Percentiles rank a stretch among this genome's conserved stretches.
Conservation (phyloP, 148 eudicot genomes). For the Rhododendron simsii region DNA sequence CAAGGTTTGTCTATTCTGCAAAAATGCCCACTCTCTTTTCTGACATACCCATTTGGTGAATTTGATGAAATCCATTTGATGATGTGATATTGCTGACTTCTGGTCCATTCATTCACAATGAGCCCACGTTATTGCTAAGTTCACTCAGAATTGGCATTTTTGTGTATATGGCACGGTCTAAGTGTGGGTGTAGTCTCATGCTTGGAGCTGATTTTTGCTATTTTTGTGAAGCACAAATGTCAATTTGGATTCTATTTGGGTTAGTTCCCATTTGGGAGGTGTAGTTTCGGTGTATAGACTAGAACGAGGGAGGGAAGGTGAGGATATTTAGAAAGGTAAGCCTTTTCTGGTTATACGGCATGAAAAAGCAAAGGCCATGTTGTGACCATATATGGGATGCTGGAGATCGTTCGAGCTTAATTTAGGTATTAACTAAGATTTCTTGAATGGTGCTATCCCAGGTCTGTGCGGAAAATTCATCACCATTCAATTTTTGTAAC, state of each 20-base stretch:
- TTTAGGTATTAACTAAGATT: neutral
- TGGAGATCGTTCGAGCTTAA: neutral
- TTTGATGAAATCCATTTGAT: constrained; percentile 5
- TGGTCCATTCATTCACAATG: neutral
- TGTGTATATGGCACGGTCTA: neutral
- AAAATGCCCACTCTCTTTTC: neutral
- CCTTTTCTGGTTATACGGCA: neutral
- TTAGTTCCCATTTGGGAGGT: neutral
- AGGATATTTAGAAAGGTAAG: neutral
- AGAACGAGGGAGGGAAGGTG: neutral
- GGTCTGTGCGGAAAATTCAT: neutral
- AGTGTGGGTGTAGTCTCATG: neutral
- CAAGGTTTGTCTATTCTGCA: constrained; percentile 51
- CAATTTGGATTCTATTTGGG: neutral
- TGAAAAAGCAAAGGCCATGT: neutral
- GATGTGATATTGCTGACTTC: neutral
- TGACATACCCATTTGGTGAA: neutral
- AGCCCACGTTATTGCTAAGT: neutral
- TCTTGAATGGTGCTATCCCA: neutral
- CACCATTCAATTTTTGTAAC: neutral
- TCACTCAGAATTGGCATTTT: neutral
- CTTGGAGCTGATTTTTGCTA: neutral
- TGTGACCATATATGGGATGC: neutral
- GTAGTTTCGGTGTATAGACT: neutral
- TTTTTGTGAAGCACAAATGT: neutral